Conservation (phyloP, 1,284 basidiomycete species). For the Cryptococcus jaspeensis region DNA sequence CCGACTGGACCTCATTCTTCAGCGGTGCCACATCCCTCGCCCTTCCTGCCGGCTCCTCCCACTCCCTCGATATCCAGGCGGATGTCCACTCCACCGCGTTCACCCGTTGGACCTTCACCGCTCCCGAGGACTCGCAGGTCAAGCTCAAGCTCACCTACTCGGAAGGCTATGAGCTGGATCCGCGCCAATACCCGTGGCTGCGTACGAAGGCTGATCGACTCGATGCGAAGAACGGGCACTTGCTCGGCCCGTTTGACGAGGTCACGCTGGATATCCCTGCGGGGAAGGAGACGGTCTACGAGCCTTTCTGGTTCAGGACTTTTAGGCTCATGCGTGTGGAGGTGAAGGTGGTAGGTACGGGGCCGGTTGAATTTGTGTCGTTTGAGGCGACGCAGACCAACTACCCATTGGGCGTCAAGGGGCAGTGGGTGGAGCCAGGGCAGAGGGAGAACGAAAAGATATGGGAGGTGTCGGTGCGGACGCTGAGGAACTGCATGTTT, state of each 20-base stretch:
- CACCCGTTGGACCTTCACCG: conserved; percentile 14
- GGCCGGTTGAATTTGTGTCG: conserved; percentile 9
- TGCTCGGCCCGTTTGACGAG: conserved; percentile 29
- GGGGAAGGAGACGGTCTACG: conserved; percentile 13
- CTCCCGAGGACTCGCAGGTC: conserved; percentile 6
- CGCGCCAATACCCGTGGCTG: conserved; percentile 24
- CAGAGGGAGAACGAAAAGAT: conserved; percentile 21
- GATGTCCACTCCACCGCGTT: conserved; percentile 33
- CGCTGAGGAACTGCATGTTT: conserved; percentile 37
- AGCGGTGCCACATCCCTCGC: neutral
- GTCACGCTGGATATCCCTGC: conserved; percentile 17
- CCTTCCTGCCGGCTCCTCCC: conserved; percentile 6
- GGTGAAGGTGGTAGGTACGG: neutral
- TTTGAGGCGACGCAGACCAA: conserved; percentile 28
- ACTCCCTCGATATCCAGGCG: conserved; percentile 22
- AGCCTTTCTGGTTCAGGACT: conserved; percentile 39
- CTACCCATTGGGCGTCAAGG: conserved; percentile 29
- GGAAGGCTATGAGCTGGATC: conserved; percentile 31
- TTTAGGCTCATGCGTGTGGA: conserved; percentile 25
- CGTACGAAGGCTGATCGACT: conserved; percentile 30
- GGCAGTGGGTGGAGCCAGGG: conserved; percentile 19
- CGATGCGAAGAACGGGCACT: conserved; percentile 14
- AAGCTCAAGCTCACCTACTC: conserved; percentile 29
- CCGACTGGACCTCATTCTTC: conserved; percentile 12
- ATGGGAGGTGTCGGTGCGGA: conserved; percentile 29